Evolutionary conservation across 1,139 yeast genomes (phyloP), one percentile per base, ranked within the genome.

Genomic region (Lizanozyma gosingica): DNA sequence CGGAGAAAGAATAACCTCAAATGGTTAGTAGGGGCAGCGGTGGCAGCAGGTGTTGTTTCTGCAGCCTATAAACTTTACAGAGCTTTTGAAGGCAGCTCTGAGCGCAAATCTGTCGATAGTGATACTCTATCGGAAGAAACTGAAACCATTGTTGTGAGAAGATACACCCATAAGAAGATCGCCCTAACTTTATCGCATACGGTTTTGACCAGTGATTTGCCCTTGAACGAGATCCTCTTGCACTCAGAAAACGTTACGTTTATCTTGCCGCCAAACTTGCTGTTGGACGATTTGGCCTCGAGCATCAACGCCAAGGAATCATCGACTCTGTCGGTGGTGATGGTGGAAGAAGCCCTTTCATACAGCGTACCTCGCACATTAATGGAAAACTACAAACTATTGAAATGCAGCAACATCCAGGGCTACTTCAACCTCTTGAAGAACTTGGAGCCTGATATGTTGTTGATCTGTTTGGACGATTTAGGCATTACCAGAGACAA

Each of bases 141-240:
- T 22, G 6, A 6, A 11, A 22, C 29, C 11, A 11, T 11, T 22
- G 29, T 22, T 6, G 6, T 11, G 11, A 22, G 9, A 6, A 49
- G 54, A 39, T 65, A 59, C 46, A 54, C 62, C 27, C 57, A 59
- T 41, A 65, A 65, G 49, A 56, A 65, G 18, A 65, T 70, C 33
- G 74, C 72, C 11, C 56, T 70, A 45, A 70, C 76, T 3, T 61
- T 70, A 40, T 67, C 72, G 37, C 68, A 69, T 40, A 62, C 71
- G 32, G 64, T 70, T 16, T 56, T 70, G 45, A 63, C 60, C 41
- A 60, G 67, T 41, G 55, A 56, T 39, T 55, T 69, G 34, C 75
- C 74, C 2, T 56, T 70, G 40, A 54, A 61, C 43, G 73, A 69
- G 11, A 65, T 69, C 6, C 55, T 70, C 37, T 48, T 59, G 40